Percentiles rank a stretch among this genome's conserved stretches.
phyloP scores from a whole-genome alignment of 495 filamentous ascomycete genomes.

The Penicillium manginii region DNA sequence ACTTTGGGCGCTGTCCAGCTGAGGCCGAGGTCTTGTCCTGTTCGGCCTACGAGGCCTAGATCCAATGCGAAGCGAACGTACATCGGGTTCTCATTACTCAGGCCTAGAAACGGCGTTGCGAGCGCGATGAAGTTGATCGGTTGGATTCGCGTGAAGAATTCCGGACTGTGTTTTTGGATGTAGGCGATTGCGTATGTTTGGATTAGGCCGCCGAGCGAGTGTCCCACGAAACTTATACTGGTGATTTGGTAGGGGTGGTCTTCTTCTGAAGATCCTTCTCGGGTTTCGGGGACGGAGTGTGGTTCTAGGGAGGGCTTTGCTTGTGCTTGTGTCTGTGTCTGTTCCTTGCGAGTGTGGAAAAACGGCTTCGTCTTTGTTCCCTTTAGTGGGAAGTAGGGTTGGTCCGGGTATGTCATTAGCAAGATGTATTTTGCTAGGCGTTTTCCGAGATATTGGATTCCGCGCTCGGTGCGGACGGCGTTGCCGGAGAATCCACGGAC shows the following conservation, averaged over 20 bases:
- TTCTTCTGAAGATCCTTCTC: conserved; percentile 27
- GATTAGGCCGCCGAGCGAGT: conserved; percentile 88
- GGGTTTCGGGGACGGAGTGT: conserved; percentile 8
- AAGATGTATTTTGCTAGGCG: conserved; percentile 90
- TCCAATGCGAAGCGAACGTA: conserved; percentile 98
- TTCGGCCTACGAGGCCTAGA: conserved; percentile 91
- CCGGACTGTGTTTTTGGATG: conserved; percentile 92
- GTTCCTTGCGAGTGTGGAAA: conserved; percentile 28
- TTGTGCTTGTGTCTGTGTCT: background rate
- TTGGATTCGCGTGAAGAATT: conserved; percentile 84
- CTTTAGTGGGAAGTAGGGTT: conserved; percentile 76
- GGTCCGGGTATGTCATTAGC: conserved; percentile 87
- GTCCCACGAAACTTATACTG: conserved; percentile 93
- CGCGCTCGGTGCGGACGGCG: conserved; percentile 84
- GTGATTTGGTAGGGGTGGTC: conserved; percentile 82
- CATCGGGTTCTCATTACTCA: conserved; percentile 96
- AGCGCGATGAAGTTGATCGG: conserved; percentile 94
- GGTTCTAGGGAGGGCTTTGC: conserved; percentile 13
- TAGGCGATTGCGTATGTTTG: conserved; percentile 98
- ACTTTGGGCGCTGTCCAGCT: conserved; percentile 91
- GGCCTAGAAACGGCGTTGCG: conserved; percentile 85
- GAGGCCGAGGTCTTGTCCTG: conserved; percentile 90
- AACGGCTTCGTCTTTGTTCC: conserved; percentile 52
- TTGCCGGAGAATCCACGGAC: conserved; percentile 92
- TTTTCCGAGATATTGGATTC: conserved; percentile 96